Percentiles rank a stretch among this genome's conserved stretches.
Conservation (phyloP, 768 basidiomycete genomes). For the Hericium coralloides region DNA sequence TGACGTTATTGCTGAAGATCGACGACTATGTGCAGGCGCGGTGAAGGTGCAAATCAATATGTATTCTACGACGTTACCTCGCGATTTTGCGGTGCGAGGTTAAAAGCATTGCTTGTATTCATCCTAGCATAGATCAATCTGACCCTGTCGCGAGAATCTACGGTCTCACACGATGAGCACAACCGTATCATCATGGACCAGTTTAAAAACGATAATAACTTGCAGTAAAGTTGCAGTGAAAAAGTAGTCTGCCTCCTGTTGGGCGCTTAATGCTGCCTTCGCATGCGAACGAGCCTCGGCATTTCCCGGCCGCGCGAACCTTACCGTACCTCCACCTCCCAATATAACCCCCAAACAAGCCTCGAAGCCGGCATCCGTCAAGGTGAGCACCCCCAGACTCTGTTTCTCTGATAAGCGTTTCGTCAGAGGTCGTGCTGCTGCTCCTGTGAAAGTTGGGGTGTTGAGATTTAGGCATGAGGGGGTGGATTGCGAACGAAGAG, state of each 20-base stretch:
- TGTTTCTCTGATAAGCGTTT: neutral
- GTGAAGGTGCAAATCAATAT: constrained; percentile 19
- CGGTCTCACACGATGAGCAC: too few species aligned
- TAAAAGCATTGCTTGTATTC: too few species aligned
- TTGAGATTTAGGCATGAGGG: constrained; percentile 11
- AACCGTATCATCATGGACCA: too few species aligned
- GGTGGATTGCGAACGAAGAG: constrained; percentile 1
- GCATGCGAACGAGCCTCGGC: too few species aligned
- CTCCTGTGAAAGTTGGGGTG: neutral
- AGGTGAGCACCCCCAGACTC: constrained; percentile 18
- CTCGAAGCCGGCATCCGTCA: constrained; percentile 20
- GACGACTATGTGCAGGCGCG: constrained; percentile 87
- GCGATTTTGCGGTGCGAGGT: too few species aligned
- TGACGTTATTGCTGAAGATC: constrained; percentile 92
- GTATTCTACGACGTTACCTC: neutral
- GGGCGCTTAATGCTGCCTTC: too few species aligned
- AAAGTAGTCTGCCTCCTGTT: too few species aligned
- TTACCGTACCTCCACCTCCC: neutral
- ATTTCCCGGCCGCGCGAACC: neutral
- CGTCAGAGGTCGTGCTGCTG: neutral
- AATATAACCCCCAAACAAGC: neutral
- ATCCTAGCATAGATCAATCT: too few species aligned
- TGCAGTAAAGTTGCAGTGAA: too few species aligned
- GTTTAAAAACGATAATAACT: too few species aligned
- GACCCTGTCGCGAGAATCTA: too few species aligned